Evolutionary conservation across 371 early-diverging fungal species (phyloP).

Genomic region (Coemansia linderi): DNA sequence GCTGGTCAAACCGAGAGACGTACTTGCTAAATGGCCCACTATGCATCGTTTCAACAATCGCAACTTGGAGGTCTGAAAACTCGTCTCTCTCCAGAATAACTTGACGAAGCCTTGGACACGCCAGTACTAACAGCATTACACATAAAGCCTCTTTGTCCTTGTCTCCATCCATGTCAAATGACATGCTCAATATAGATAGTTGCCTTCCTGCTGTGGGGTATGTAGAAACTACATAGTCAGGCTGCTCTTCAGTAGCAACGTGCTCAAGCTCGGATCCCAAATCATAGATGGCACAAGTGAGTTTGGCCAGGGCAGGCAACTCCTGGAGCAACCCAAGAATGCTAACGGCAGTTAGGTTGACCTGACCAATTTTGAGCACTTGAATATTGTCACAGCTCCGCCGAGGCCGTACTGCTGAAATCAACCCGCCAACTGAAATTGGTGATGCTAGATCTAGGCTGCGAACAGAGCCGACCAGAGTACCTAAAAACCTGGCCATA

Average conservation of each 20-base stretch:
- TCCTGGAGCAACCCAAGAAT: neutral
- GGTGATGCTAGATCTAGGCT: neutral
- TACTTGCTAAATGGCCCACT: neutral
- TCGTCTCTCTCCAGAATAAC: neutral
- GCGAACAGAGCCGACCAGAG: neutral
- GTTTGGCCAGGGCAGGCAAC: neutral
- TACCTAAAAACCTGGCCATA: neutral
- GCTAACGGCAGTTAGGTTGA: neutral
- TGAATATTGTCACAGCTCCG: neutral
- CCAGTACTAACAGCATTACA: neutral
- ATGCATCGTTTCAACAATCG: neutral
- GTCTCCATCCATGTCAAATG: neutral
- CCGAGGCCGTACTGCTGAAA: neutral
- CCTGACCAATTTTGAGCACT: neutral
- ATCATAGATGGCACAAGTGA: neutral
- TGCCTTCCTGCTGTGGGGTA: neutral
- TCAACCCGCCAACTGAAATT: neutral
- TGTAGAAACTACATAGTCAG: neutral
- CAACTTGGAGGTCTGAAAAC: neutral
- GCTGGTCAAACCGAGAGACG: neutral
- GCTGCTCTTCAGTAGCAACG: neutral
- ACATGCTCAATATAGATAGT: neutral
- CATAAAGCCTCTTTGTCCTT: neutral
- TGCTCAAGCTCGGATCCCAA: neutral
- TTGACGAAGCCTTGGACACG: neutral